Base-by-base conservation (phyloP, 2,329 filamentous ascomycete genomes). In the Ceratocystis cubensis region DNA sequence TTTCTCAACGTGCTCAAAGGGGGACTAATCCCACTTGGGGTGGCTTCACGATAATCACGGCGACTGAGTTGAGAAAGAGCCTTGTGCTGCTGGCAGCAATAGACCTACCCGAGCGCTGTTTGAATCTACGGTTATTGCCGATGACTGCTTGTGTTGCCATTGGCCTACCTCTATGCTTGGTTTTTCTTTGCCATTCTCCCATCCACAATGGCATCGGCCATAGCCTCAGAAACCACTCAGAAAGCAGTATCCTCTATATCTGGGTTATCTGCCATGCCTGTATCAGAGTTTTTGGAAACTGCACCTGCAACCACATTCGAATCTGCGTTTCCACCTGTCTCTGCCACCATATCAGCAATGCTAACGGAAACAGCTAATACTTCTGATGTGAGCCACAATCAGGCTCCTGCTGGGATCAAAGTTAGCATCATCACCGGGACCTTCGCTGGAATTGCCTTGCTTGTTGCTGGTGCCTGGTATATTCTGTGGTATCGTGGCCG, bases 381-480 rank as follows among this genome's bases (percentile, higher is more conserved):
- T 33, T 17, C 53, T 30, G 53, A 33, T 22, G 22, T 6, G 15
- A 30, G 13, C 8, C 4, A 5, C 7, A 13, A 25, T 30, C 13
- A 17, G 15, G 4, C 53, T 33, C 33, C 75, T 2, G 73, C 72
- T 0, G 80, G 78, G 28, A 78, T 78, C 65, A 78, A 78, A 45
- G 77, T 76, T 20, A 80, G 80, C 56, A 81, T 82, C 45, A 79
- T 75, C 33, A 74, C 81, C 1, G 80, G 75, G 5, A 73, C 72
- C 8, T 68, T 78, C 3, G 74, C 73, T 5, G 75, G 75, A 13
- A 71, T 82, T 5, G 71, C 76, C 15, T 65, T 81, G 57, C 68
- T 79, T 69, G 75, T 71, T 4, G 73, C 71, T 2, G 69, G 80
- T 6, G 69, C 73, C 25, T 83, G 76, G 75, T 77, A 79, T 69